Base-by-base conservation (phyloP, 495 filamentous ascomycete genomes). In the Pyronema omphalodes region DNA sequence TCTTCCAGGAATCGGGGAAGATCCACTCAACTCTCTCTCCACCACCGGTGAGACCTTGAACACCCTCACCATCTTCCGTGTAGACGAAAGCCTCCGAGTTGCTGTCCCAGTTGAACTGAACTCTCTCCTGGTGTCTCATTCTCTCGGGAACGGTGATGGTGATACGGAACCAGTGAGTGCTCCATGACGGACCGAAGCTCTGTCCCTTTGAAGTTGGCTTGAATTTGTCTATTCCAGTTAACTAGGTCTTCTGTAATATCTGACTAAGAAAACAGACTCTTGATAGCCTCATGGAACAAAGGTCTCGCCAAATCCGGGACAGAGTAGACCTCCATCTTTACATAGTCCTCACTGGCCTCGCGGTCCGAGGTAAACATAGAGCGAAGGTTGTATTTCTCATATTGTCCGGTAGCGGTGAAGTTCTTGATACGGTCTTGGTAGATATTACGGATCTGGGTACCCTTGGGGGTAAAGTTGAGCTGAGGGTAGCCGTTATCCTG, bases 121-220 rank as follows among this genome's bases (percentile, higher is more conserved):
- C 70, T 23, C 82, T 80, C 53, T 84, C 76, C 58, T 86, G 83
- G 40, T 86, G 66, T 23, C 65, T 71, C 57, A 94, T 73, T 1
- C 85, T 70, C 58, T 73, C 57, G 14, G 91, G 91, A 17, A 98
- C 75, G 1, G 73, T 84, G 53, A 98, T 70, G 41, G 78, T 70
- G 51, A 94, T 76, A 43, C 79, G 82, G 74, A 96, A 91, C 91
- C 91, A 98, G 68, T 95, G 89, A n/a, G 91, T 98, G 0, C 86
- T 86, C 91, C 91, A 98, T 44, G 87, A 88, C 9, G 91, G 91
- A 3, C 91, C 91, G 60, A 95, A 95, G 11, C 71, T 76, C 53
- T 80, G 74, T 34, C 89, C 88, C 51, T 87, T 79, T 12, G 73
- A 71, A 1, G 89, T 83, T n/a, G 76, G 70, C 33, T 73, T 73